Evolutionary conservation across 805 yeast genomes (phyloP), one percentile per base, ranked within the genome.

Genomic region (Ogataea neopini): DNA sequence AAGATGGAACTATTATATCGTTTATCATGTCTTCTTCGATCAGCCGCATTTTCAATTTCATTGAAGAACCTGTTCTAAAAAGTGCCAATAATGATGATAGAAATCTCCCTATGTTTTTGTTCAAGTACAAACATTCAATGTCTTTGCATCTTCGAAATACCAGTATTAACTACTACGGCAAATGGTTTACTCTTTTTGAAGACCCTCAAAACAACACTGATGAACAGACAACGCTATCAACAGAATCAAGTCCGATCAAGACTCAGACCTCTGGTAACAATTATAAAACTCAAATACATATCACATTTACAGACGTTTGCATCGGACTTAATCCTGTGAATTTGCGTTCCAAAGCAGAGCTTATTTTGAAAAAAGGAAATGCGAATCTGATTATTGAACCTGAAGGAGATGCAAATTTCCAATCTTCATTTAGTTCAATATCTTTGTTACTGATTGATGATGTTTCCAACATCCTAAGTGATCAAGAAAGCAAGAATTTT

Each of bases 361-460:
- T 88, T 5, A 67, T 78, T 1, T 49, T 86, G 0, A 71, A 74
- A 10, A 76, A 75, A 45, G 90, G 87, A 4, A 77, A 67, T 36
- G 65, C 79, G 5, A 86, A 80, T 40, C 43, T 83, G 1, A 62
- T 69, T 1, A 50, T 74, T 14, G 64, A 54, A 17, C 29, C 48
- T 18, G 52, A 56, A 32, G 72, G 61, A 9, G 54, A 50, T 19
- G 45, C 51, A 1, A 50, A 44, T 18, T 20, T 52, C 6, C 60
- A 58, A n/a, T 40, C 57, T 2, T 74, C 83, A 0, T 61, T 84
- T 6, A 72, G 83, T 38, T 72, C 76, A 4, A 60, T 81, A 0
- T 65, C 76, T 0, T 43, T 86, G 3, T 63, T 84, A 9, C 61
- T 89, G 28, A 80, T 86, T 40, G 96, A 89, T 66, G 94, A 88